Evolutionary conservation across 345 rosid genomes (phyloP).

Genomic region (Syzygium oleosum): DNA sequence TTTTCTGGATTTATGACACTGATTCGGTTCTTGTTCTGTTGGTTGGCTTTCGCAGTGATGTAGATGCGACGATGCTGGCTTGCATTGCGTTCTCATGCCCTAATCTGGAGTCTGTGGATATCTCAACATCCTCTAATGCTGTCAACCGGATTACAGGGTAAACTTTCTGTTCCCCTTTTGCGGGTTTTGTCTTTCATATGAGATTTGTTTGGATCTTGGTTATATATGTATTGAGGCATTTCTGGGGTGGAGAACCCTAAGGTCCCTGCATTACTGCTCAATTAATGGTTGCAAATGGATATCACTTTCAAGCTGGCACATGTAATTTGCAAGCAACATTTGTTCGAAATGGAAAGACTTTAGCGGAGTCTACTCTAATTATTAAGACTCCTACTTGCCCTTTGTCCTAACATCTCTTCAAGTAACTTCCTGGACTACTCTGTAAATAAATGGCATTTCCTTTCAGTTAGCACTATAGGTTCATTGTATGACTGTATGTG

Average conservation of each 20-base stretch:
- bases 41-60: constrained; percentile 47
- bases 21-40: background rate
- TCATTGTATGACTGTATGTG: no score
- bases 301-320: background rate
- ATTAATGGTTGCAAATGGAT: background rate
- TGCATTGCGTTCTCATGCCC: constrained; percentile 98
- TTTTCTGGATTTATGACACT: background rate
- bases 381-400: no score
- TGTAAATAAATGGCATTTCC: no score
- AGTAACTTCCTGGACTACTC: no score
- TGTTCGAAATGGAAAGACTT: background rate
- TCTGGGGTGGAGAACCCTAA: background rate
- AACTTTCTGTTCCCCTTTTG: background rate
- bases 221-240: background rate
- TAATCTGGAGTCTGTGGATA: constrained; percentile 75
- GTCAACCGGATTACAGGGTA: constrained; percentile 92
- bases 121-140: constrained; percentile 38
- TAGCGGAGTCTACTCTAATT: background rate
- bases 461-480: no score
- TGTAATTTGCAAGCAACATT: background rate
- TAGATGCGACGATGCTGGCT: constrained; percentile 84
- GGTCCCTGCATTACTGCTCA: background rate
- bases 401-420: no score
- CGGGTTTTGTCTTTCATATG: background rate
- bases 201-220: background rate